Conservation (phyloP, 257 asterid genomes). For the Solanum gandarillasii region DNA sequence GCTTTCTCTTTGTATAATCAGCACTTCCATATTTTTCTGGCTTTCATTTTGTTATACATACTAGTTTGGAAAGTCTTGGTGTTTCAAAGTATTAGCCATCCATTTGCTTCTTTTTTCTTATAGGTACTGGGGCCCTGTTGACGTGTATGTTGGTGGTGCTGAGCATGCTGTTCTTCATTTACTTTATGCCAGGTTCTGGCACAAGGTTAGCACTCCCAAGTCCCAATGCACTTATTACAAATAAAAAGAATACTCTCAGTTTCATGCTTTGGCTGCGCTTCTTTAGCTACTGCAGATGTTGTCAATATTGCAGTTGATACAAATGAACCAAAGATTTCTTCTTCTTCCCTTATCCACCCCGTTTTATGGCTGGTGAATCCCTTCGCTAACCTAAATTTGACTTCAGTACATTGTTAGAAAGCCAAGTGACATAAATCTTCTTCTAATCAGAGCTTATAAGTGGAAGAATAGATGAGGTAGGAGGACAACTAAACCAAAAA, state of each 20-base stretch:
- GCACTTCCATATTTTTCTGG: background rate
- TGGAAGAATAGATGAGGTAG: background rate
- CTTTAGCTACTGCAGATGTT: background rate
- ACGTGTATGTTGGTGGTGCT: constrained; percentile 97
- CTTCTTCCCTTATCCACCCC: background rate
- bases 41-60: background rate
- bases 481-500: background rate
- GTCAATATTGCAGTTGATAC: background rate
- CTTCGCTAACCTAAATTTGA: background rate
- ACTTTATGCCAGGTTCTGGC: constrained; percentile 99
- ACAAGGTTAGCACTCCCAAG: constrained; percentile 55
- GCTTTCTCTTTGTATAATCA: background rate
- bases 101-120: background rate
- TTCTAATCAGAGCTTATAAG: background rate
- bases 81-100: background rate
- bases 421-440: background rate
- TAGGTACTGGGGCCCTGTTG: constrained; percentile 99
- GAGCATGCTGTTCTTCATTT: constrained; percentile 99
- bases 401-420: background rate
- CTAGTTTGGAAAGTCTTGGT: background rate
- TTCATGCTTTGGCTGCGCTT: background rate
- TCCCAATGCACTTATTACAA: constrained; percentile 1
- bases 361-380: background rate
- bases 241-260: background rate
- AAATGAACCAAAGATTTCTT: background rate